Evolutionary conservation across 177 flowering plant species (phyloP), one percentile per base, ranked within the genome.

Genomic region (Vitis hybrid): DNA sequence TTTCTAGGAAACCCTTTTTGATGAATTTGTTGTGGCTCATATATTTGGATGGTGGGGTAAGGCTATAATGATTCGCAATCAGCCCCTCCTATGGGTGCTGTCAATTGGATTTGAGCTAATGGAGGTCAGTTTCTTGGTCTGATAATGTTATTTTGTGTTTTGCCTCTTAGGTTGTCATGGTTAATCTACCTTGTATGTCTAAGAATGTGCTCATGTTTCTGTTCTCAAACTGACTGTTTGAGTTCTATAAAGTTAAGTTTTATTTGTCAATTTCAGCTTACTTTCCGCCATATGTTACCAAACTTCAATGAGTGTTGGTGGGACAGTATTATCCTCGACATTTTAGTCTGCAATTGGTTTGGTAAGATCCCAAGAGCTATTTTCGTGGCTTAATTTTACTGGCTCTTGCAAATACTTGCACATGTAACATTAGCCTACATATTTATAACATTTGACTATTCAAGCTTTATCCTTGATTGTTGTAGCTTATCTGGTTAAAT

Each of bases 21-120:
- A 96, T 81, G 98, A 90, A 75, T 96, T 96, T 85, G 97, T 96
- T 61, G 71, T 84, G 9, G 99, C 99, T 66, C 99, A 96, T 81
- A 84, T 96, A 15, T 85, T 96, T 77, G 99, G 99, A 69, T 96
- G 99, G 99, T 96, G 99, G 98, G 97, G 98, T 3, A 96, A 96
- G 77, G 98, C 99, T 61, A 96, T 96, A 77, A 87, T 96, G 92
- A 96, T 96, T 52, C 97, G 98, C 18, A 96, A 94, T 81, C 99
- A 96, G 80, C 97, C 99, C 45, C 97, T 96, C 80, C 75, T 94
- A 16, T 96, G 99, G 99, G 92, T 94, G 7, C 76, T 96, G 49
- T 96, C 99, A 16, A 82, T 96, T 76, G 97, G 99, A 45, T 96
- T 96, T 79, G 99, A 96, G 85, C 70, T 92, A 72, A 88, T 92